Evolutionary conservation across 306 rosid species (phyloP).

Genomic region (Dryas alaskensis): DNA sequence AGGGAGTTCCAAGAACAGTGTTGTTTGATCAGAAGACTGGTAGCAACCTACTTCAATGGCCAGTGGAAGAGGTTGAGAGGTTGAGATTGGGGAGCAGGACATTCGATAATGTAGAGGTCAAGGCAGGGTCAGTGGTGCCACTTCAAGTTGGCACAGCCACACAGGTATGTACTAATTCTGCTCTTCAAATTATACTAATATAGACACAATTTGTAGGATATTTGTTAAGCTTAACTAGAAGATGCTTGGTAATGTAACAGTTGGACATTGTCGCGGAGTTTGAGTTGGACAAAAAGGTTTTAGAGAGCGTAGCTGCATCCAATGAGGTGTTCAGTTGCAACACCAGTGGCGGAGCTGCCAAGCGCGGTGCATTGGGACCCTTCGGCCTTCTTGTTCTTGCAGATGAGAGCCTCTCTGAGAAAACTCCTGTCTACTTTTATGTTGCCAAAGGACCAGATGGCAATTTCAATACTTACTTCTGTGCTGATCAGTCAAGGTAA

Average conservation of each 20-base stretch:
- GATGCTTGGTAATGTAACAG: conserved; percentile 35
- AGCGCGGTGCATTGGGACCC: conserved; percentile 83
- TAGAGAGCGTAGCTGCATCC: conserved; percentile 37
- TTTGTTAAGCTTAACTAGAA: neutral
- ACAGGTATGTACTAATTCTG: conserved; percentile 49
- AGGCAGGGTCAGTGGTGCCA: conserved; percentile 61
- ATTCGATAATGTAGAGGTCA: conserved; percentile 44
- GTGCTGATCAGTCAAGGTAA: conserved; percentile 78
- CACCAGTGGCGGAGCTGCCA: conserved; percentile 52
- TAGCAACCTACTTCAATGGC: conserved; percentile 78
- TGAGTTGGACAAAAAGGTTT: conserved; percentile 63
- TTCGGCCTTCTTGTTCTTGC: conserved; percentile 84
- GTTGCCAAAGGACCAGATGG: conserved; percentile 57
- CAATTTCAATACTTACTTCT: conserved; percentile 54
- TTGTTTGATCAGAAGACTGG: conserved; percentile 62
- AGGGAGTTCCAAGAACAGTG: conserved; percentile 85
- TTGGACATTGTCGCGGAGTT: conserved; percentile 79
- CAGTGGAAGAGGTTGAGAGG: conserved; percentile 64
- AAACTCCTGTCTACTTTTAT: conserved; percentile 77
- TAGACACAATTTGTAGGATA: neutral
- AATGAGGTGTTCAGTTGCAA: conserved; percentile 52
- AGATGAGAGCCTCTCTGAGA: conserved; percentile 59
- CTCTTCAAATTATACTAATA: neutral
- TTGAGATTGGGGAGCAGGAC: conserved; percentile 52
- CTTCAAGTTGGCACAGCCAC: conserved; percentile 63